Conservation (phyloP, 129 eudicot species). For the Escallonia rubra region DNA sequence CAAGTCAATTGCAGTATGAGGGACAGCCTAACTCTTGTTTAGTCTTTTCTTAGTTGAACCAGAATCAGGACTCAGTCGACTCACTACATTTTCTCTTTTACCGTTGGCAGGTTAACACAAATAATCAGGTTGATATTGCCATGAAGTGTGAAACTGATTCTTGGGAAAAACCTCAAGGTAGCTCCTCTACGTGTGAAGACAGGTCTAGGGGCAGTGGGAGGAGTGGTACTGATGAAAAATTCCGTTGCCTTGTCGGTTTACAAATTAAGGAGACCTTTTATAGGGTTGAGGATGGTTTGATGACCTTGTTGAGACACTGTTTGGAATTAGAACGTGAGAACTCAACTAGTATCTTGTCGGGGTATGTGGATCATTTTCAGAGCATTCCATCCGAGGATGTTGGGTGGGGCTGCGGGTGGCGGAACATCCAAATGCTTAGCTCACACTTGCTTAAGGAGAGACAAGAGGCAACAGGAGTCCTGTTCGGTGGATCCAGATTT, state of each 20-base stretch:
- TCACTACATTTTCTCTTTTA: too few species aligned
- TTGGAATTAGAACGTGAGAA: slow-evolving; percentile 48
- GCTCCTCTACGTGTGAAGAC: slow-evolving; percentile 20
- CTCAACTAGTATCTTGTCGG: slow-evolving; percentile 50
- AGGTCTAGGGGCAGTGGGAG: background rate
- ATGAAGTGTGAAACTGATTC: slow-evolving; percentile 7
- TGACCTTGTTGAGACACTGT: slow-evolving; percentile 49
- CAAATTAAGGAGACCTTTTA: slow-evolving; percentile 33
- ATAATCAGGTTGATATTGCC: slow-evolving; percentile 25
- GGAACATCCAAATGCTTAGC: slow-evolving; percentile 88
- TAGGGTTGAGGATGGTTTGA: slow-evolving; percentile 31
- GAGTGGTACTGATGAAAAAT: slow-evolving; percentile 21
- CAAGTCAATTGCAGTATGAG: too few species aligned
- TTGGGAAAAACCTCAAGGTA: slow-evolving; percentile 9
- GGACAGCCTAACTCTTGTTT: too few species aligned
- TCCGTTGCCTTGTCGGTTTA: slow-evolving; percentile 8
- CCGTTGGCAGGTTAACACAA: background rate
- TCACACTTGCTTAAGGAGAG: slow-evolving; percentile 65
- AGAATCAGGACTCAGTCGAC: too few species aligned
- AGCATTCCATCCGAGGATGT: slow-evolving; percentile 46
- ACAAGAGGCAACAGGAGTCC: slow-evolving; percentile 43
- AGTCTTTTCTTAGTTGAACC: too few species aligned
- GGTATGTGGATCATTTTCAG: slow-evolving; percentile 73
- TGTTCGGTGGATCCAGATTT: slow-evolving; percentile 71
- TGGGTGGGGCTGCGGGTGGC: slow-evolving; percentile 99